These are phyloP conservation scores for Asterella californica DNA, from an alignment of 225 moss, liverwort and hornwort genomes.

Conservation along the genomic window DNA sequence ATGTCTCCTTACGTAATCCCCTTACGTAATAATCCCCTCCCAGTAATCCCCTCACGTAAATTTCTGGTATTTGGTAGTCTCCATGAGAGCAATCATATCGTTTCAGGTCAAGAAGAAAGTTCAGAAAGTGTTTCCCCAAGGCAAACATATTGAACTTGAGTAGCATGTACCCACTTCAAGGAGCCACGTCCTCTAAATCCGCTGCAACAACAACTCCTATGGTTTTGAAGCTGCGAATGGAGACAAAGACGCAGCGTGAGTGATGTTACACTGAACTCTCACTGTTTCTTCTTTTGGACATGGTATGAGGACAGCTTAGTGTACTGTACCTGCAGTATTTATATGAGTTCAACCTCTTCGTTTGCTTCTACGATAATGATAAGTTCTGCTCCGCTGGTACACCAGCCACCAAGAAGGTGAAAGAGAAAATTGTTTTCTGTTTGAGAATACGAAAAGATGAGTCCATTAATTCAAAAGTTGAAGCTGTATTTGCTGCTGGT, in stretches of 20 bases:
- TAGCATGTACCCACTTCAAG: neutral
- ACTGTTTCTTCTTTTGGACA: too few relatives aligned
- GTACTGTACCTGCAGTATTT: too few relatives aligned
- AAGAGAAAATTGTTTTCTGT: slow-evolving; percentile 15
- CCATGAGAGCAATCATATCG: too few relatives aligned
- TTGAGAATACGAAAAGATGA: neutral
- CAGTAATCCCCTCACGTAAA: too few relatives aligned
- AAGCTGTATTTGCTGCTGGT: too few relatives aligned
- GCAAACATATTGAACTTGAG: neutral
- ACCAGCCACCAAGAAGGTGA: neutral
- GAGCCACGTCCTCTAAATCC: neutral
- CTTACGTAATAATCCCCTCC: too few relatives aligned
- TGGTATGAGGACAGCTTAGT: too few relatives aligned
- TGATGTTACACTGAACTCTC: neutral
- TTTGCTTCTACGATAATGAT: neutral
- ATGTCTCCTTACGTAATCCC: too few relatives aligned
- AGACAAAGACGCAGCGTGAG: neutral
- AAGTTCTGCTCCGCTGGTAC: slow-evolving; percentile 1
- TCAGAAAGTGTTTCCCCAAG: neutral
- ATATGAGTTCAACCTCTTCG: too few relatives aligned
- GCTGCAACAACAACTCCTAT: neutral
- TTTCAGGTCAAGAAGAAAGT: too few relatives aligned
- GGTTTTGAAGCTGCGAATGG: neutral
- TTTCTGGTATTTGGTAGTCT: too few relatives aligned
- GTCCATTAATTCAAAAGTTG: neutral